A percentile compares a stretch with the other conserved stretches of the same genome.
phyloP scores from a whole-genome alignment of 805 yeast species.

The Metschnikowia gelsemii region DNA sequence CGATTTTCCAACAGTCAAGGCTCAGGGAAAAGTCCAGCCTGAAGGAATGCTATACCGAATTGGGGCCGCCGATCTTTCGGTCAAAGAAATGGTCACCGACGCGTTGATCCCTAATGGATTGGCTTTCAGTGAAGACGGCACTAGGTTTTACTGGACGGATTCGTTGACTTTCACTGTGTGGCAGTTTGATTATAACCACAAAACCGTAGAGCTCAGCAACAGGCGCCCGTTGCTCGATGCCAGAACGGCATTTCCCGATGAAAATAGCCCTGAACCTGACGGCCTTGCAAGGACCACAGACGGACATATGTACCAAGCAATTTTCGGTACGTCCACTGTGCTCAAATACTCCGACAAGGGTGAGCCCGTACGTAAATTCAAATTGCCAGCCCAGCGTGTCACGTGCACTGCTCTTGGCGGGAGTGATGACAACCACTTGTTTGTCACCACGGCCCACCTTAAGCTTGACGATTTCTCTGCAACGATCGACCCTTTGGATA shows the following conservation, averaged over 20 bases:
- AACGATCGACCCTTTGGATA: slow-evolving; percentile 24
- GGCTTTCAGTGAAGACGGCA: slow-evolving; percentile 32
- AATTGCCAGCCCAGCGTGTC: slow-evolving; percentile 59
- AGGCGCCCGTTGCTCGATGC: slow-evolving; percentile 25
- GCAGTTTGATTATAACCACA: slow-evolving; percentile 38
- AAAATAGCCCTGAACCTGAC: slow-evolving; percentile 64
- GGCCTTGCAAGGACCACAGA: slow-evolving; percentile 63
- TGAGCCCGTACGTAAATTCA: slow-evolving; percentile 47
- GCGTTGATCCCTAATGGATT: slow-evolving; percentile 66
- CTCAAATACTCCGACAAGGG: slow-evolving; percentile 54
- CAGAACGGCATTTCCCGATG: slow-evolving; percentile 18
- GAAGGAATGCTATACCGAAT: slow-evolving; percentile 52
- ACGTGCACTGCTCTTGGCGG: slow-evolving; percentile 69
- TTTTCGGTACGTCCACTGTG: slow-evolving; percentile 61
- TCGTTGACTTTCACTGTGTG: slow-evolving; percentile 36
- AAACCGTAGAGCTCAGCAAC: slow-evolving; percentile 29
- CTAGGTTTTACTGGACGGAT: slow-evolving; percentile 41
- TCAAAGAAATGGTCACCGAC: slow-evolving; percentile 35
- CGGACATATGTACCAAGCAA: slow-evolving; percentile 62
- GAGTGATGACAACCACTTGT: slow-evolving; percentile 51
- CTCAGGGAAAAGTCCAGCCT: slow-evolving; percentile 30
- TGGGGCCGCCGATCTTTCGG: slow-evolving; percentile 30
- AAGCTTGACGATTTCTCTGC: slow-evolving; percentile 41
- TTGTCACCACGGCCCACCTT: slow-evolving; percentile 65
- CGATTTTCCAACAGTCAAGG: slow-evolving; percentile 38